Conservation (phyloP, 2,329 filamentous ascomycete genomes). For the Verticillium tricorpus region DNA sequence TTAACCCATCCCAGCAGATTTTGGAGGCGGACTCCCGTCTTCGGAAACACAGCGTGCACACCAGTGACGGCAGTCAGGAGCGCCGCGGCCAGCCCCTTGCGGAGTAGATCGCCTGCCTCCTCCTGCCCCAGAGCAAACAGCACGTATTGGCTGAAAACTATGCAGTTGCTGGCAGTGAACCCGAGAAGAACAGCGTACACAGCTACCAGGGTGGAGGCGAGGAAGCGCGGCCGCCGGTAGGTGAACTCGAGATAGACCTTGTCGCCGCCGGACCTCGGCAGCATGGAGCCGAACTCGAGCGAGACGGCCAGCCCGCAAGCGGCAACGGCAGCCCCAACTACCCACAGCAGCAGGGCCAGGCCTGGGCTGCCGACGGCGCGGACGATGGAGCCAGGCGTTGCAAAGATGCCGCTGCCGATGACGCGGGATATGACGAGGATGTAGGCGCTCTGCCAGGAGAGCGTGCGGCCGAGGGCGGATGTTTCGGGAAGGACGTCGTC, state of each 20-base stretch:
- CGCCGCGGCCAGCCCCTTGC: slow-evolving; percentile 52
- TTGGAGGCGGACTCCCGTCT: slow-evolving; percentile 54
- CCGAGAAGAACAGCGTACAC: slow-evolving; percentile 60
- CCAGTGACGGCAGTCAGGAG: slow-evolving; percentile 53
- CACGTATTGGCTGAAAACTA: slow-evolving; percentile 63
- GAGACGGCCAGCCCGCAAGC: slow-evolving; percentile 57
- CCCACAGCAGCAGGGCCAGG: slow-evolving; percentile 58
- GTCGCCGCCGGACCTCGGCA: slow-evolving; percentile 62
- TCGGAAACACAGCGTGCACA: slow-evolving; percentile 54
- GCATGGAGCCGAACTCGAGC: slow-evolving; percentile 67
- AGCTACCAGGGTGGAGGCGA: slow-evolving; percentile 60
- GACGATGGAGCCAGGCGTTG: slow-evolving; percentile 64
- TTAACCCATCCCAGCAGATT: slow-evolving; percentile 61
- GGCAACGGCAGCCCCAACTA: slow-evolving; percentile 56
- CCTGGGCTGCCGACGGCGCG: slow-evolving; percentile 63
- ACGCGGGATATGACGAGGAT: slow-evolving; percentile 65
- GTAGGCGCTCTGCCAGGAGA: slow-evolving; percentile 60
- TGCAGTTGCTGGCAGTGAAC: slow-evolving; percentile 66
- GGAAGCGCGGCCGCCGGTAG: slow-evolving; percentile 57
- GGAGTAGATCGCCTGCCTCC: slow-evolving; percentile 42
- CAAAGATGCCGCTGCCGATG: slow-evolving; percentile 68
- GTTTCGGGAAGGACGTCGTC: slow-evolving; percentile 57
- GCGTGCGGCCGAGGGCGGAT: slow-evolving; percentile 51
- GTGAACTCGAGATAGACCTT: slow-evolving; percentile 71
- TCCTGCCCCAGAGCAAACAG: slow-evolving; percentile 53